These are phyloP conservation scores for Lasiosphaeria miniovina DNA, from an alignment of 495 filamentous ascomycete genomes.

Conservation along the genomic window DNA sequence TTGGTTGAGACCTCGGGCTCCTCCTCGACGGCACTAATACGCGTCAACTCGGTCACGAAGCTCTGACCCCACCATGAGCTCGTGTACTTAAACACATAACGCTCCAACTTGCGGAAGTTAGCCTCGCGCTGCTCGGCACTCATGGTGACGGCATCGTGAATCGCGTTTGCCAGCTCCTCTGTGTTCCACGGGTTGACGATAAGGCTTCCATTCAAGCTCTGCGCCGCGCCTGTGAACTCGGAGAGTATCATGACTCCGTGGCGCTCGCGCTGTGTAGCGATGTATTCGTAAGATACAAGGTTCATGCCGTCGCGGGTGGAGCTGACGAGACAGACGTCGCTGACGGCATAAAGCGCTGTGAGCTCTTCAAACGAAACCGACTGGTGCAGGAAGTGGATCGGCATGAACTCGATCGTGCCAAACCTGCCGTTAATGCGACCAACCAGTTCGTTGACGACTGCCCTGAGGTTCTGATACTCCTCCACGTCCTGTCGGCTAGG, in stretches of 20 bases:
- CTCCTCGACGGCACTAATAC: constrained; percentile 34
- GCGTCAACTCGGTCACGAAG: constrained; percentile 81
- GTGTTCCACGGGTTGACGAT: constrained; percentile 92
- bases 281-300: constrained; percentile 92
- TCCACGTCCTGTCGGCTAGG: constrained; percentile 91
- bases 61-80: constrained; percentile 97
- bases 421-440: constrained; percentile 92
- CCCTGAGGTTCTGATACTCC: constrained; percentile 89
- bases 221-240: constrained; percentile 87
- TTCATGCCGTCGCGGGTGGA: constrained; percentile 98
- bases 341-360: constrained; percentile 86
- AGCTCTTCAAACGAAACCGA: constrained; percentile 85
- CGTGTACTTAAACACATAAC: constrained; percentile 87
- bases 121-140: constrained; percentile 74
- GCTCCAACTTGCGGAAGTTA: constrained; percentile 76
- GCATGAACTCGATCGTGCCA: constrained; percentile 88
- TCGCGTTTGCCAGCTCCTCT: constrained; percentile 79
- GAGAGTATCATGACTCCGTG: constrained; percentile 90
- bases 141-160: constrained; percentile 83
- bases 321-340: constrained; percentile 84
- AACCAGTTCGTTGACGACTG: constrained; percentile 85
- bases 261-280: constrained; percentile 77
- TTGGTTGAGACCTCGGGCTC: constrained; percentile 6
- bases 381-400: constrained; percentile 92
- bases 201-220: constrained; percentile 79